Conservation (phyloP, 768 basidiomycete genomes). For the Russula earlei region DNA sequence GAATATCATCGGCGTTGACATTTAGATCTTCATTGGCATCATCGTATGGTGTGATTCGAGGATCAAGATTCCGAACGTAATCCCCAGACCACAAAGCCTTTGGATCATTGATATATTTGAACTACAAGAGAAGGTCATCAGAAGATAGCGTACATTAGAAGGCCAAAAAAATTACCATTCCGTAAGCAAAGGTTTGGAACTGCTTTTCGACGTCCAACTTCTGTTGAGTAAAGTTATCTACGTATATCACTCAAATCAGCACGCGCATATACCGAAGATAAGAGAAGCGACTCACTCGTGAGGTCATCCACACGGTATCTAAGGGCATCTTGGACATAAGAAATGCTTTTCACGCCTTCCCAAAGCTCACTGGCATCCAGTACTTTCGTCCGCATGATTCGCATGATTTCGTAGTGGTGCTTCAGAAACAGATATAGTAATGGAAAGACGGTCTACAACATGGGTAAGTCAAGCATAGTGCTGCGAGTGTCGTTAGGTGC, state of each 20-base stretch:
- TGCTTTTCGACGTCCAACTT: conserved; percentile 17
- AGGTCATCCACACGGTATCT: conserved; percentile 2
- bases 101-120: neutral
- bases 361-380: conserved; percentile 1
- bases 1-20: neutral
- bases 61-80: neutral
- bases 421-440: conserved; percentile 17
- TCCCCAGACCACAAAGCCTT: neutral
- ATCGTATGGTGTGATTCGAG: neutral
- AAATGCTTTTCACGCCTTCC: neutral
- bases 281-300: neutral
- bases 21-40: conserved; percentile 4
- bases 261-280: too few relatives aligned
- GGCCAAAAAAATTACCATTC: conserved; percentile 12
- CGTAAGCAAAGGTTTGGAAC: conserved; percentile 21
- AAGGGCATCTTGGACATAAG: neutral
- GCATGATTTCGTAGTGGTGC: conserved; percentile 20
- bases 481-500: neutral
- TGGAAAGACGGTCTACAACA: conserved; percentile 11
- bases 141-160: neutral
- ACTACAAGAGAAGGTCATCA: neutral
- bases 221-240: conserved; percentile 21
- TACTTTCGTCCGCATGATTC: conserved; percentile 2
- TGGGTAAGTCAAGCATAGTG: neutral
- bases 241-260: neutral